phyloP scores from a whole-genome alignment of 1,139 yeast genomes.

The Yamadazyma trypodendri region DNA sequence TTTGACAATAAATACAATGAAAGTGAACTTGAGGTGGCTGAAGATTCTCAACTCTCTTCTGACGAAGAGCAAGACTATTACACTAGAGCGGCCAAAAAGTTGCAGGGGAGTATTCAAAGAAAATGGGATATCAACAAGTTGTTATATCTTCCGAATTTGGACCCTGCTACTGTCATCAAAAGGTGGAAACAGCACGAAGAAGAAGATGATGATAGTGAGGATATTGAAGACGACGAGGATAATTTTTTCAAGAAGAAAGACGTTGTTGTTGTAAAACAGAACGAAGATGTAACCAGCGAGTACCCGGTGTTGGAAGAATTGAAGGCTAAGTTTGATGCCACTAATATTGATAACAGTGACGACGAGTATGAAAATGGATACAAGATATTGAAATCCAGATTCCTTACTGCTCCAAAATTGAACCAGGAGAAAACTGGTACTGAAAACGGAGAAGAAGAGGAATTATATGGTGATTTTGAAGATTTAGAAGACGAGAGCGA shows the following conservation, averaged over 20 bases:
- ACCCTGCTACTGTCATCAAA: slow-evolving; percentile 70
- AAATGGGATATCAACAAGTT: slow-evolving; percentile 81
- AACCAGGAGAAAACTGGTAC: slow-evolving; percentile 33
- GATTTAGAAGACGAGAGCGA: slow-evolving; percentile 60
- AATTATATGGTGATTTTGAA: slow-evolving; percentile 75
- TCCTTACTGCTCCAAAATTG: slow-evolving; percentile 66
- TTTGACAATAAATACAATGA: slow-evolving; percentile 44
- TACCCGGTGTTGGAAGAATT: slow-evolving; percentile 52
- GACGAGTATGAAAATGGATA: slow-evolving; percentile 49
- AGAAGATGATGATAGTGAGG: slow-evolving; percentile 47
- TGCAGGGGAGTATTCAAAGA: slow-evolving; percentile 41
- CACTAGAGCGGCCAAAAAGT: slow-evolving; percentile 45
- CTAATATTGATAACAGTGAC: slow-evolving; percentile 31
- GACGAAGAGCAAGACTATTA: slow-evolving; percentile 39
- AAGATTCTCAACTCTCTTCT: slow-evolving; percentile 43
- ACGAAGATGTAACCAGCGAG: slow-evolving; percentile 33
- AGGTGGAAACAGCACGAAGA: slow-evolving; percentile 64
- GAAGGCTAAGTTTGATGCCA: slow-evolving; percentile 51
- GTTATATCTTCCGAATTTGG: slow-evolving; percentile 72
- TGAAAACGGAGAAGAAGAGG: slow-evolving; percentile 50
- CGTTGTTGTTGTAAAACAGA: slow-evolving; percentile 25
- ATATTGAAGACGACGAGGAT: slow-evolving; percentile 58
- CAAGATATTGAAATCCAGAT: slow-evolving; percentile 51
- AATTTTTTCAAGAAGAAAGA: slow-evolving; percentile 59
- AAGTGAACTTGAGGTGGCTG: slow-evolving; percentile 51